Evolutionary conservation across 805 yeast genomes (phyloP).

Genomic region (Hanseniaspora singularis): DNA sequence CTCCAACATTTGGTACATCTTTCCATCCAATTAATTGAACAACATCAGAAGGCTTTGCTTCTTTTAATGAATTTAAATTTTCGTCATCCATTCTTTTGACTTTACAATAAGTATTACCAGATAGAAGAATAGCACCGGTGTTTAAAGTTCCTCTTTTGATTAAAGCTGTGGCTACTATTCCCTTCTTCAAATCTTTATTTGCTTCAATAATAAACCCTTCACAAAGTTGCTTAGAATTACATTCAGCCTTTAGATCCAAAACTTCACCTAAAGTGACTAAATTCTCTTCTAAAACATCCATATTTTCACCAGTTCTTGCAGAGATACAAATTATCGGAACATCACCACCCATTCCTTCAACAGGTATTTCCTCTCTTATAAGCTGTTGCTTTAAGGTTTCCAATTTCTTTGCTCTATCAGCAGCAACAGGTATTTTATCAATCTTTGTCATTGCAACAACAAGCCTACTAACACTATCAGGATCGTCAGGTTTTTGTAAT

Average conservation of each 20-base stretch:
- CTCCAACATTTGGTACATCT: slow-evolving; percentile 84
- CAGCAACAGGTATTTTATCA: slow-evolving; percentile 40
- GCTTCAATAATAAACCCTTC: slow-evolving; percentile 92
- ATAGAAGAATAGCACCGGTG: slow-evolving; percentile 62
- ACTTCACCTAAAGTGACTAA: slow-evolving; percentile 75
- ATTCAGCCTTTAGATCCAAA: slow-evolving; percentile 58
- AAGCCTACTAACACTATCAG: slow-evolving; percentile 34
- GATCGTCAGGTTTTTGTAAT: slow-evolving; percentile 34
- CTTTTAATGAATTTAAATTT: slow-evolving; percentile 43
- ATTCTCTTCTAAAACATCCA: slow-evolving; percentile 83
- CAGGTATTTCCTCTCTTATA: slow-evolving; percentile 63
- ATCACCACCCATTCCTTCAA: slow-evolving; percentile 92
- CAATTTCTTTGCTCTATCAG: slow-evolving; percentile 43
- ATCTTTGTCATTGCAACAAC: slow-evolving; percentile 90
- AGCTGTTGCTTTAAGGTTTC: slow-evolving; percentile 70
- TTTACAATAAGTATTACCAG: slow-evolving; percentile 79
- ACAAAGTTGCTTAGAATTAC: slow-evolving; percentile 30
- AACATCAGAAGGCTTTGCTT: slow-evolving; percentile 71
- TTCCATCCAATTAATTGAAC: slow-evolving; percentile 93
- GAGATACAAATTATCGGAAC: slow-evolving; percentile 79
- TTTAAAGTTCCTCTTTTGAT: slow-evolving; percentile 67
- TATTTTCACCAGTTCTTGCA: slow-evolving; percentile 79
- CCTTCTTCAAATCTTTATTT: slow-evolving; percentile 67
- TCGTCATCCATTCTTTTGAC: slow-evolving; percentile 71
- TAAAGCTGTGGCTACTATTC: slow-evolving; percentile 74